Conservation (phyloP, 2,329 filamentous ascomycete species). For the Verticillium isaacii region DNA sequence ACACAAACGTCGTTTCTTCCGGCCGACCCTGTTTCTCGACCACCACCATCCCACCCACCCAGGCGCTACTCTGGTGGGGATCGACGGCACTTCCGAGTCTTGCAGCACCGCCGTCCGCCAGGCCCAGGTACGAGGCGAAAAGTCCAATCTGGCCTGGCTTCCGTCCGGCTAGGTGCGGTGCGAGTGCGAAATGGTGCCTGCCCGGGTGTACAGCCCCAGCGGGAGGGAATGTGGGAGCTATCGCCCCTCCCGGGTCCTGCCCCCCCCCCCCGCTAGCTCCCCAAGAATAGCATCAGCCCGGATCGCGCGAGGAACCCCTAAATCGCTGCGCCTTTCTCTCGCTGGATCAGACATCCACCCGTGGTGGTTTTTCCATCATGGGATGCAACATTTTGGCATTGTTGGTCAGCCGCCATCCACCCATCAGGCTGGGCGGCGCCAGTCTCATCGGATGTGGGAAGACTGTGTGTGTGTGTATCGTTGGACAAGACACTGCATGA, state of each 20-base stretch:
- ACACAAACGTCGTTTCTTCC: background rate
- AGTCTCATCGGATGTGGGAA: background rate
- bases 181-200: background rate
- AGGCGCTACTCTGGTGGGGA: constrained; percentile 10
- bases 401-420: background rate
- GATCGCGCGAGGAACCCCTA: background rate
- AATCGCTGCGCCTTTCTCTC: background rate
- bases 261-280: constrained; percentile 7
- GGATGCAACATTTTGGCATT: background rate
- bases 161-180: background rate
- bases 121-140: constrained; percentile 10
- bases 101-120: background rate
- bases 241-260: constrained; percentile 3
- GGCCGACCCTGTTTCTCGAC: constrained; percentile 8
- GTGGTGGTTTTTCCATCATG: background rate
- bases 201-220: constrained; percentile 11
- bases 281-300: constrained; percentile 13
- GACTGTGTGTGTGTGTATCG: background rate
- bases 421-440: background rate
- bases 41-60: background rate
- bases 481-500: background rate
- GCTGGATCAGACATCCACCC: background rate
- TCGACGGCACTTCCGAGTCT: constrained; percentile 10
- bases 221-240: constrained; percentile 8
- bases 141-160: background rate